phyloP scores from a whole-genome alignment of 345 rosid genomes.

The Brassica nigra region DNA sequence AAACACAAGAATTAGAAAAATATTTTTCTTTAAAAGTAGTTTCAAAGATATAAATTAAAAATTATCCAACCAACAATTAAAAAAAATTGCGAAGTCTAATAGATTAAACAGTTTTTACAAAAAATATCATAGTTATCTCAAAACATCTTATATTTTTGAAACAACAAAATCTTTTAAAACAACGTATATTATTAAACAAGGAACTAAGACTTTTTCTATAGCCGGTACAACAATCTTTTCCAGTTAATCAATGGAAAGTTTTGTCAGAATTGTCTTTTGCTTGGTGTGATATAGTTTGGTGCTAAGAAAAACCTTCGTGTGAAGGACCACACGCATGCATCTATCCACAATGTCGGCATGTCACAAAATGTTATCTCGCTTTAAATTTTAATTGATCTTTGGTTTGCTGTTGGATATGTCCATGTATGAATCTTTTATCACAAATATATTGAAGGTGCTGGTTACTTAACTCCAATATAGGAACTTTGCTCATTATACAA shows the following conservation, averaged over 20 bases:
- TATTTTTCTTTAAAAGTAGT: too few species aligned
- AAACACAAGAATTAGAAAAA: too few species aligned
- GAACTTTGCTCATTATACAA: background rate
- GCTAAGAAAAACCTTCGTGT: background rate
- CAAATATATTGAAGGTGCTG: background rate
- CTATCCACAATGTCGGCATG: background rate
- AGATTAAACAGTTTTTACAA: too few species aligned
- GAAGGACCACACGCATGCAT: slow-evolving; percentile 5
- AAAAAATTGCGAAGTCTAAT: too few species aligned
- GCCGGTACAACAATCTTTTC: background rate
- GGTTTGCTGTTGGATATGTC: background rate
- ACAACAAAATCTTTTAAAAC: too few species aligned
- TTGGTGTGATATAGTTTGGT: background rate
- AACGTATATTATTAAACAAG: too few species aligned
- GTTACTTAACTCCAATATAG: background rate
- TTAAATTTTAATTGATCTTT: background rate
- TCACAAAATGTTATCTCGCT: background rate
- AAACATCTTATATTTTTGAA: too few species aligned
- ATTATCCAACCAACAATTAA: too few species aligned
- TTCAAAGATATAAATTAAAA: background rate
- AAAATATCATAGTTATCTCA: too few species aligned
- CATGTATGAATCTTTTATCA: background rate
- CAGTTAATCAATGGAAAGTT: background rate
- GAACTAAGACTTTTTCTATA: background rate
- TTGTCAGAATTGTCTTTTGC: background rate